These are phyloP conservation scores for Lentinus brumalis DNA, from an alignment of 768 basidiomycete species.

Conservation along the genomic window DNA sequence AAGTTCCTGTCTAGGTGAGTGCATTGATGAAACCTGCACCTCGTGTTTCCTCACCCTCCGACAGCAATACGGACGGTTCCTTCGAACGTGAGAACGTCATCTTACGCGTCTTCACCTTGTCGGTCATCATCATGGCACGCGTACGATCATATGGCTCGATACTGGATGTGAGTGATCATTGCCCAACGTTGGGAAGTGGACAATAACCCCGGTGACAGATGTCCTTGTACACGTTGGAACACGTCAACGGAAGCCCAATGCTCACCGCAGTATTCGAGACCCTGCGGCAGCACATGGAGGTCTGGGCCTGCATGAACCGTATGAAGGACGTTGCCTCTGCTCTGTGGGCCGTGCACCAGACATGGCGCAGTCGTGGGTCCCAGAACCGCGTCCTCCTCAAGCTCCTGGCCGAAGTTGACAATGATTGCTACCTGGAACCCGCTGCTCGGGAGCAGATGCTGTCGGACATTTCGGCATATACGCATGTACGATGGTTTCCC, in stretches of 20 bases:
- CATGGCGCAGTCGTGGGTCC: conserved; percentile 64
- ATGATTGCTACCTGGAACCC: conserved; percentile 54
- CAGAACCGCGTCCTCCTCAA: conserved; percentile 67
- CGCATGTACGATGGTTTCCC: conserved; percentile 47
- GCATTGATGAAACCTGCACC: not conserved
- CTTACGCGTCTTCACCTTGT: conserved; percentile 57
- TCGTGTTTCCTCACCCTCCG: not conserved
- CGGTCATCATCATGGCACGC: conserved; percentile 60
- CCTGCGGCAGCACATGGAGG: conserved; percentile 66
- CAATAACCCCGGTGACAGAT: conserved; percentile 26
- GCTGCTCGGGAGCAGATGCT: conserved; percentile 60
- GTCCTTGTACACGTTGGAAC: conserved; percentile 47
- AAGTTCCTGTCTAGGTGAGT: conserved; percentile 49
- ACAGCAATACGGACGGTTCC: conserved; percentile 8
- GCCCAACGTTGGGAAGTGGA: not conserved
- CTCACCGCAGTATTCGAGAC: conserved; percentile 68
- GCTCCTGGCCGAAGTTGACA: conserved; percentile 66
- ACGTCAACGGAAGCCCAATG: conserved; percentile 51
- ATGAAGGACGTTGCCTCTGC: conserved; percentile 56
- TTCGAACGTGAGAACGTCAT: conserved; percentile 29
- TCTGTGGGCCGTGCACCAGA: conserved; percentile 61
- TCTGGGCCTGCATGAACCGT: conserved; percentile 79
- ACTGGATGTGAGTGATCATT: conserved; percentile 55
- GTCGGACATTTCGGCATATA: conserved; percentile 61
- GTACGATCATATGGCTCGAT: conserved; percentile 68